Base-by-base conservation (phyloP, 257 asterid genomes). In the Solanum chiquidenum region DNA sequence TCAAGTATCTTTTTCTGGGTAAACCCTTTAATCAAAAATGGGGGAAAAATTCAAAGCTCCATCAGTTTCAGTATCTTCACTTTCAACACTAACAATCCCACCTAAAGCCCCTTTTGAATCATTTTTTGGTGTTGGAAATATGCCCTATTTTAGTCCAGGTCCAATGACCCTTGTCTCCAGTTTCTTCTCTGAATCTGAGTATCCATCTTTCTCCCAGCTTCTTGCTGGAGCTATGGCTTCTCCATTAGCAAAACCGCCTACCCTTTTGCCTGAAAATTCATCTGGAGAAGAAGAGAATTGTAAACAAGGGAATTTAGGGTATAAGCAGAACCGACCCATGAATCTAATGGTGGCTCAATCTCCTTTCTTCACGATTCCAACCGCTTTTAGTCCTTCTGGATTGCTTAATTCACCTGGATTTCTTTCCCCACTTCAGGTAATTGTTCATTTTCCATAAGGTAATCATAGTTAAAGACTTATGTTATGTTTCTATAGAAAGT, bases 181-280 rank as follows among this genome's bases (percentile, higher is more conserved):
- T 86, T 91, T 92, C 91, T 94, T 96, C 90, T 83, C 98, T 60
- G 95, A 94, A 91, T 86, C 94, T 86, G 84, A 93, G 90, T 66
- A 55, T 89, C 86, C 87, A 31, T 92, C 99, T 29, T 96, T 96
- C 93, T 96, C 98, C 27, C 98, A 95, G 93, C 94, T 96, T 35
- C 90, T 96, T 2, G 98, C 98, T 62, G 99, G 98, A 25, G 98
- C 99, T 29, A 96, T 95, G 96, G 93, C 95, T 85, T 95, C 99
- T 29, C 99, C 99, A 12, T 68, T 90, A 52, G 92, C 89, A 12
- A 90, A 87, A 73, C 89, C 91, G 8, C 14, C 62, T 2, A 38
- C 37, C 35, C 84, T 40, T 42, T 40, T 77, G 13, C 34, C 37
- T 38, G 52, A 75, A 75, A 35, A 73, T 31, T 33, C 42, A 55